Percentiles rank a stretch among this genome's conserved stretches.
Conservation (phyloP, 495 filamentous ascomycete species). For the Talaromyces thailandensis region DNA sequence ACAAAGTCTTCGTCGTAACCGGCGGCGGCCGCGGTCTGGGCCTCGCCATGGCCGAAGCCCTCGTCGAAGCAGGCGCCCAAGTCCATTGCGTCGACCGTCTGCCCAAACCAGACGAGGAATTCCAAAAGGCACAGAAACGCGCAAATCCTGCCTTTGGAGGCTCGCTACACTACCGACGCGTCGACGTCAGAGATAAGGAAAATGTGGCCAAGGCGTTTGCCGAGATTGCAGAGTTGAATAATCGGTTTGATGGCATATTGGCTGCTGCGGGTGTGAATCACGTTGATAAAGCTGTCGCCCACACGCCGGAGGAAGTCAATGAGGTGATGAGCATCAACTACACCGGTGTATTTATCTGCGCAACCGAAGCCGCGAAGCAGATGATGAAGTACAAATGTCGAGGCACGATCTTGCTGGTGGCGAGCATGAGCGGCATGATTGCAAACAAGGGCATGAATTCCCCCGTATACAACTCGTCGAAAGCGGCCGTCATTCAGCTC, state of each 20-base stretch:
- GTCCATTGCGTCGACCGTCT: conserved; percentile 48
- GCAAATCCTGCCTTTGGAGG: conserved; percentile 31
- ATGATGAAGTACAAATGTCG: conserved; percentile 38
- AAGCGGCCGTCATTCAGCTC: conserved; percentile 53
- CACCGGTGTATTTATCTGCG: conserved; percentile 57
- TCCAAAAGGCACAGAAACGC: conserved; percentile 27
- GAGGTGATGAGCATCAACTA: conserved; percentile 50
- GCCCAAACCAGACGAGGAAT: conserved; percentile 27
- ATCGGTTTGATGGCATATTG: conserved; percentile 54
- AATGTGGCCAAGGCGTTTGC: conserved; percentile 36
- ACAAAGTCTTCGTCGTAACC: conserved; percentile 52
- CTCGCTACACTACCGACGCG: conserved; percentile 40
- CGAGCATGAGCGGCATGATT: conserved; percentile 63
- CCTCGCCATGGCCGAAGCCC: conserved; percentile 55
- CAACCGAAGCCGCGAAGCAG: conserved; percentile 54
- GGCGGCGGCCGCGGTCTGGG: conserved; percentile 56
- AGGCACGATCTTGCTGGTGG: conserved; percentile 60
- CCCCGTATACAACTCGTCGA: conserved; percentile 53
- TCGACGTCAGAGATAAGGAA: conserved; percentile 43
- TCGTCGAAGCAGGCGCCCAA: conserved; percentile 58
- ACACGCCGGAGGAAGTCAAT: conserved; percentile 46
- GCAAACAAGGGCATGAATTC: conserved; percentile 56
- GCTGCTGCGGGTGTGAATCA: conserved; percentile 64
- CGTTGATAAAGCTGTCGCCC: conserved; percentile 51
- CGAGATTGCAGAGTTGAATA: conserved; percentile 34